Evolutionary conservation across 2,329 filamentous ascomycete species (phyloP).

Genomic region (Chaetomium sp.): DNA sequence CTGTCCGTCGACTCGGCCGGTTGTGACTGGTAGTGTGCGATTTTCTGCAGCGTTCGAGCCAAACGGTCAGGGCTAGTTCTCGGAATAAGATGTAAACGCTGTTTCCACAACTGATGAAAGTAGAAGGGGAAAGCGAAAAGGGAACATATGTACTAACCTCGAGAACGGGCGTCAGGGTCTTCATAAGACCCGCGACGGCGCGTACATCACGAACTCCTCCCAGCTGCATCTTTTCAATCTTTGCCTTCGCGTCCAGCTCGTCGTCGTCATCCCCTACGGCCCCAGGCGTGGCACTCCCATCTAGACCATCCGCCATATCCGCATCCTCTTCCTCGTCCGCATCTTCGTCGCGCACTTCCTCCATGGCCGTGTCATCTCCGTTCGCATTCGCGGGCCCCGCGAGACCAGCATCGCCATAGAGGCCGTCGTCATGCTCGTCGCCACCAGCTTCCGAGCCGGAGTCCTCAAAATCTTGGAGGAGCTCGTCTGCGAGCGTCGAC

Average conservation of each 20-base stretch:
- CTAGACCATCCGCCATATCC: conserved; percentile 46
- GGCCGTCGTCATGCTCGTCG: conserved; percentile 44
- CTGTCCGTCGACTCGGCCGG: conserved; percentile 55
- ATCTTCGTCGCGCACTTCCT: conserved; percentile 53
- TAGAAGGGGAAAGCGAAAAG: conserved; percentile 17
- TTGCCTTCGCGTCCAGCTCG: conserved; percentile 65
- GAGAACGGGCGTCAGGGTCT: conserved; percentile 70
- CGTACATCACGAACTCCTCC: conserved; percentile 69
- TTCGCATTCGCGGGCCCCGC: conserved; percentile 34
- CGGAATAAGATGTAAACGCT: conserved; percentile 57
- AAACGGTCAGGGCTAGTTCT: conserved; percentile 63
- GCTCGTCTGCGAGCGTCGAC: conserved; percentile 88
- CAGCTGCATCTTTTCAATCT: conserved; percentile 77
- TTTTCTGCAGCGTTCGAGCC: conserved; percentile 60
- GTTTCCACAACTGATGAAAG: conserved; percentile 29
- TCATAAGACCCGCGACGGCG: conserved; percentile 73
- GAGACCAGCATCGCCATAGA: conserved; percentile 35
- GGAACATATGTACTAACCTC: conserved; percentile 56
- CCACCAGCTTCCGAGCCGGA: conserved; percentile 70
- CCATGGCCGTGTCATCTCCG: conserved; percentile 47
- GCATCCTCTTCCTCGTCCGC: conserved; percentile 58
- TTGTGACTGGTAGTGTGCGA: conserved; percentile 66
- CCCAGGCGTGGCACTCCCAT: conserved; percentile 34
- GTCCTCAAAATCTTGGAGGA: conserved; percentile 87
- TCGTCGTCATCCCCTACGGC: conserved; percentile 55